These are phyloP conservation scores for Ophiostoma sp. DNA, from an alignment of 2,329 filamentous ascomycete genomes.

Conservation along the genomic window DNA sequence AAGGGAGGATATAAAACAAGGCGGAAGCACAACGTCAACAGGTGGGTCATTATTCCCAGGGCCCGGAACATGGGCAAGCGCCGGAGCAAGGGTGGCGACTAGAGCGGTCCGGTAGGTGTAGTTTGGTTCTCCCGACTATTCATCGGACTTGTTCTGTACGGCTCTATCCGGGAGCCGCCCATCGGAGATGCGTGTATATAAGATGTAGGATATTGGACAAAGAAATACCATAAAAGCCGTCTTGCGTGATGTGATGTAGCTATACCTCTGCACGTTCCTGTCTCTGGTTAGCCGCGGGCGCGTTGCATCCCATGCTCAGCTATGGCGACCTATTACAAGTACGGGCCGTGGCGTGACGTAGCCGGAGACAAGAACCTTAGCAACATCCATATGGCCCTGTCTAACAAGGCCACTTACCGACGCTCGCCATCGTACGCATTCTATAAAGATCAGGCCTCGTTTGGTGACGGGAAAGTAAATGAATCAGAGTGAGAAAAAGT, in stretches of 20 bases:
- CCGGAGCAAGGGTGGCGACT: conserved; percentile 47
- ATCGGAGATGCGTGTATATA: neutral
- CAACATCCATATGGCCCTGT: neutral
- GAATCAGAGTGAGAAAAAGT: too few species aligned
- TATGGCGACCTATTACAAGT: neutral
- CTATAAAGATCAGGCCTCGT: neutral
- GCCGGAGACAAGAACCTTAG: neutral
- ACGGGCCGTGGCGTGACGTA: neutral
- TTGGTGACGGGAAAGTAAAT: too few species aligned
- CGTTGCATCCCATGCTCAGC: neutral
- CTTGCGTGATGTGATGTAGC: neutral
- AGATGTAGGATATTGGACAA: neutral
- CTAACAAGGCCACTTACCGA: neutral
- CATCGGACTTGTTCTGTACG: neutral
- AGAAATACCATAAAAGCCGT: neutral
- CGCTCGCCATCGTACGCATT: neutral
- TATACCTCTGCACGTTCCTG: neutral
- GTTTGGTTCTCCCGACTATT: neutral
- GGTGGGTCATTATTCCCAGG: conserved; percentile 81
- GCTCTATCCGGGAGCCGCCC: too few species aligned
- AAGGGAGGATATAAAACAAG: conserved; percentile 93
- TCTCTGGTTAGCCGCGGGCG: neutral
- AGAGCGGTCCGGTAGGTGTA: neutral
- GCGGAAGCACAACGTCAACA: conserved; percentile 85
- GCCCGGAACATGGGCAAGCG: conserved; percentile 90